Evolutionary conservation across 2,329 filamentous ascomycete genomes (phyloP), one percentile per base, ranked within the genome.

Genomic region (Hypoxylon sp.): DNA sequence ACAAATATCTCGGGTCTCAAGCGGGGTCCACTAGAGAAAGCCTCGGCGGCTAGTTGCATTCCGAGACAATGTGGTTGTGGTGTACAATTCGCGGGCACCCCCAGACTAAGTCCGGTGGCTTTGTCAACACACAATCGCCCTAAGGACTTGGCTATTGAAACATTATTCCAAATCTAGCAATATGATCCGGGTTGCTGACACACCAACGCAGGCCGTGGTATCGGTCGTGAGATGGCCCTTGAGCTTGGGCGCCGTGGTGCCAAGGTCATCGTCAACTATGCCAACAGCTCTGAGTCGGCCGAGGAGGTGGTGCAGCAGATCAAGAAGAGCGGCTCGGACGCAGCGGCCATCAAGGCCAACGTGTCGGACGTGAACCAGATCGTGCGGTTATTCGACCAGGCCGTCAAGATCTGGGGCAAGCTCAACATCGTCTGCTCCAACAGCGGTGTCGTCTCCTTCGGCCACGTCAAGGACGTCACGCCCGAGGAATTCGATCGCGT

Each of bases 401-500:
- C 89, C 60, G 83, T 89, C 70, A 81, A 82, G 73, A 83, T 87
- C 79, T 93, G 89, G 77, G 90, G 90, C 79, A 85, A 88, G 79
- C 84, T 92, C 76, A 84, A 92, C 81, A 90, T 92, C 73, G 90
- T 90, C 76, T 89, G 88, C 84, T 91, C 88, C 77, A 92, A 92
- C 85, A 89, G 87, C 50, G 90, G 90, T 54, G 89, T 90, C 61
- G 90, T 91, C 76, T 86, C 84, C 50, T 92, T 91, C 84, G 89
- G 90, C 69, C 88, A 90, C 79, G 86, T 90, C 66, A 88, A 90
- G 81, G 89, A 91, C 74, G 89, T 92, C 51, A 86, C 88, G 3
- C 88, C 90, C 78, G 90, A 92, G 82, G 90, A 91, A 80, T 92
- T 88, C 77, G 90, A 92, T 79, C 88, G 90, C 69, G 89, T 92